phyloP scores from a whole-genome alignment of 257 asterid genomes.

The Scutellaria barbata region DNA sequence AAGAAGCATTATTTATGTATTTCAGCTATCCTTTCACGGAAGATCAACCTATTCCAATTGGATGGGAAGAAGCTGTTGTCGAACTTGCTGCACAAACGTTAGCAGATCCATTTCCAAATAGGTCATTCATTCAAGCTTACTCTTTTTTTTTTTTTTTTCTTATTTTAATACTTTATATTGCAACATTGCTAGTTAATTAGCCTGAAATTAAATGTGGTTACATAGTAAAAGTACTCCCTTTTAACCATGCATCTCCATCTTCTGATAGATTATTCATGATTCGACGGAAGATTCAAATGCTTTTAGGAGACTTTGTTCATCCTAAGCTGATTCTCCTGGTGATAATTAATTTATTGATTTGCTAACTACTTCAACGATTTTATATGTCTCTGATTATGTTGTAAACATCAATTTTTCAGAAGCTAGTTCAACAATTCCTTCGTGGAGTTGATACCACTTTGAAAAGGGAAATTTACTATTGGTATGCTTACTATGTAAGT shows the following conservation, averaged over 20 bases:
- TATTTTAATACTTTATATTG: background rate
- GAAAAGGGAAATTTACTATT: constrained; percentile 75
- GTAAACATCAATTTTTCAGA: constrained; percentile 46
- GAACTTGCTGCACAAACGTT: constrained; percentile 76
- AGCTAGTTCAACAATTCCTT: constrained; percentile 72
- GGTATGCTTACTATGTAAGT: constrained; percentile 93
- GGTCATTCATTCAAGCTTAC: constrained; percentile 37
- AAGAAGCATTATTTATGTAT: background rate
- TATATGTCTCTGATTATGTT: background rate
- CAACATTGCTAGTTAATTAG: background rate
- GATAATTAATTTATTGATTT: constrained; percentile 23
- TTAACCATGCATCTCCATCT: background rate
- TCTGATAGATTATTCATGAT: constrained; percentile 54
- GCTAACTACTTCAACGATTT: background rate
- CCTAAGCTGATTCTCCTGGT: constrained; percentile 86
- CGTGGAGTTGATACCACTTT: constrained; percentile 51
- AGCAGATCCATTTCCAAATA: constrained; percentile 67
- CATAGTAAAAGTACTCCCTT: background rate
- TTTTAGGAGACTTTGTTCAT: constrained; percentile 66
- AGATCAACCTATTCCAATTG: constrained; percentile 80
- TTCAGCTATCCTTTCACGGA: constrained; percentile 80
- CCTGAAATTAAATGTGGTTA: no score
- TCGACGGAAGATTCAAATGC: constrained; percentile 73
- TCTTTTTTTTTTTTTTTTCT: no score
- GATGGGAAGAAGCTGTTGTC: constrained; percentile 77